These are phyloP conservation scores for Cyberlindnera mrakii DNA, from an alignment of 805 yeast genomes.

Conservation along the genomic window DNA sequence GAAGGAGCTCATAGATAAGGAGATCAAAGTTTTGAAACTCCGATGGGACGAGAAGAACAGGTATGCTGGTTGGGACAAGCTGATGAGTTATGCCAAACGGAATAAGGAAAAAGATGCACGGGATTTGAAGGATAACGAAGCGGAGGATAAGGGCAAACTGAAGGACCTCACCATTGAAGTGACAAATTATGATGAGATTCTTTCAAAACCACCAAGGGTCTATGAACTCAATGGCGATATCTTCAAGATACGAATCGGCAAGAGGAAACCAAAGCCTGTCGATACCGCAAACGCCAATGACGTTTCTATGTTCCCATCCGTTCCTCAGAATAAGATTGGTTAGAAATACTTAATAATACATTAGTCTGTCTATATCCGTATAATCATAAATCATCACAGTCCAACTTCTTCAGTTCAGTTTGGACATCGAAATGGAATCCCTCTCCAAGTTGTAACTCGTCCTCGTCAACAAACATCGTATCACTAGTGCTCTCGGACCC, in stretches of 20 bases:
- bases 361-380: not conserved
- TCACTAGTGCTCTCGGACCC: not conserved
- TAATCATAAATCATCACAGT: not conserved
- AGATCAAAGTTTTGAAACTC: slow-evolving; percentile 14
- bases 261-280: slow-evolving; percentile 12
- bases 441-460: not conserved
- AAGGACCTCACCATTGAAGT: slow-evolving; percentile 6
- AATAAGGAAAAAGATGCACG: slow-evolving; percentile 2
- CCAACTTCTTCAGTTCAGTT: not conserved
- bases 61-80: slow-evolving; percentile 21
- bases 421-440: not conserved
- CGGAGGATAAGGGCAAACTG: slow-evolving; percentile 14
- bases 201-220: slow-evolving; percentile 29
- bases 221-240: slow-evolving; percentile 34
- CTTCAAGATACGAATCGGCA: slow-evolving; percentile 32
- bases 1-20: slow-evolving; percentile 17
- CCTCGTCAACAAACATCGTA: not conserved
- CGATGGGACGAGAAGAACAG: slow-evolving; percentile 24
- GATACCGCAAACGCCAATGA: slow-evolving; percentile 23
- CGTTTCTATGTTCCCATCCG: slow-evolving; percentile 30
- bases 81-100: slow-evolving; percentile 15
- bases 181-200: slow-evolving; percentile 8
- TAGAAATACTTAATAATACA: not conserved
- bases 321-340: slow-evolving; percentile 7
- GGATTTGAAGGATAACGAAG: slow-evolving; percentile 13